Evolutionary conservation across 768 basidiomycete genomes (phyloP).

Genomic region (Pisolithus microcarpus): DNA sequence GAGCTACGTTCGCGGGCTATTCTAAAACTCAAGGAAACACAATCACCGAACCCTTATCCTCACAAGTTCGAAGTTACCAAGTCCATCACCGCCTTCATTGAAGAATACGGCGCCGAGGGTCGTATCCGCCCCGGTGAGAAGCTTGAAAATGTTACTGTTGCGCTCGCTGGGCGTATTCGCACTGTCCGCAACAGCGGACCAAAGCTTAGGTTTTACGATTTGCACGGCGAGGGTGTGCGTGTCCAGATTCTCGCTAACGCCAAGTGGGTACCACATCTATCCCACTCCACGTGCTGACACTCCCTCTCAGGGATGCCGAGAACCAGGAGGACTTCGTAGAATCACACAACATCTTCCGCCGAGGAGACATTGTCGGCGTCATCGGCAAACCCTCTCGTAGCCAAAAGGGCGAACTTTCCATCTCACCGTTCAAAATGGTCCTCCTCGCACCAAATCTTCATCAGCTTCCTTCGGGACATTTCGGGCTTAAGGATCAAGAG

Average conservation of each 20-base stretch:
- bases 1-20: conserved; percentile 89
- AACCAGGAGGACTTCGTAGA: conserved; percentile 59
- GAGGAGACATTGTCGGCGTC: conserved; percentile 95
- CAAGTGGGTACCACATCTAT: conserved; percentile 44
- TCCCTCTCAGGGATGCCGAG: conserved; percentile 46
- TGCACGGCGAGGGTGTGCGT: conserved; percentile 87
- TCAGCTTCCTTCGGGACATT: conserved; percentile 87
- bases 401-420: conserved; percentile 92
- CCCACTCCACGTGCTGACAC: not conserved
- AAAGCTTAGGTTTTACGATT: conserved; percentile 91
- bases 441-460: conserved; percentile 96
- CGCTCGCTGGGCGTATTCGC: conserved; percentile 86
- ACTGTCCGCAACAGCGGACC: conserved; percentile 76
- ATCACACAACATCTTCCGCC: conserved; percentile 80
- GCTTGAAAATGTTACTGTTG: conserved; percentile 50
- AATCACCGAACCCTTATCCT: conserved; percentile 90
- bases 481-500: conserved; percentile 95
- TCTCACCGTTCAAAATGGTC: conserved; percentile 70
- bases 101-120: conserved; percentile 65
- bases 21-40: conserved; percentile 74
- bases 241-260: conserved; percentile 92
- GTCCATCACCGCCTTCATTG: conserved; percentile 69
- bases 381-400: conserved; percentile 84
- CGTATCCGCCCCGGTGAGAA: conserved; percentile 61
- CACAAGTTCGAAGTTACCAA: conserved; percentile 94